Conservation (phyloP, 257 asterid species). For the Solanum gracilifrons region DNA sequence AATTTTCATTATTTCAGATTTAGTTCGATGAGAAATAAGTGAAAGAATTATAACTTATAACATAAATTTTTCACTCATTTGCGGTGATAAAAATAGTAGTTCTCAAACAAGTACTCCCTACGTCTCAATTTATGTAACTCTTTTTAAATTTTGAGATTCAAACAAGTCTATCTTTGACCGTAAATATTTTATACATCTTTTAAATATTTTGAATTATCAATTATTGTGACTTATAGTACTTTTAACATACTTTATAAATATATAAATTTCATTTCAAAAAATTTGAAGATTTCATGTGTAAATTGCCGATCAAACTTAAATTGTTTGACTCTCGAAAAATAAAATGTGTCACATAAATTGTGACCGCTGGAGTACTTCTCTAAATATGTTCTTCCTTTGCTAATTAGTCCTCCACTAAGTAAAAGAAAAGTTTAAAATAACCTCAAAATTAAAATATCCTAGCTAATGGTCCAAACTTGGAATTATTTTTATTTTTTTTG, state of each 20-base stretch:
- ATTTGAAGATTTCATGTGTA: too few species aligned
- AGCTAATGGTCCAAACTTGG: neutral
- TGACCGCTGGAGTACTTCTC: neutral
- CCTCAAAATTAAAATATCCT: neutral
- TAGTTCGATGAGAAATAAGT: neutral
- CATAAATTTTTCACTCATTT: too few species aligned
- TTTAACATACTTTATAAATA: too few species aligned
- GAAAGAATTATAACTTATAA: too few species aligned
- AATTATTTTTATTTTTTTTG: neutral
- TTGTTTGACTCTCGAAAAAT: rapidly evolving
- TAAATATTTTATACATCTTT: too few species aligned
- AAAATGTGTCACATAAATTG: too few species aligned
- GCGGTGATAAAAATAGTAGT: too few species aligned
- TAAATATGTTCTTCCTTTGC: neutral
- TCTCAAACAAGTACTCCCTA: neutral
- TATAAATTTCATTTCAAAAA: too few species aligned
- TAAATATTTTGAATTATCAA: neutral
- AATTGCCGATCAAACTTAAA: rapidly evolving
- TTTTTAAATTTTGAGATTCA: too few species aligned
- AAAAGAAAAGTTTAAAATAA: neutral
- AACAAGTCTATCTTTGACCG: too few species aligned
- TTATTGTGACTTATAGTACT: neutral
- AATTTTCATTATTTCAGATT: neutral
- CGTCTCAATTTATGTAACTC: too few species aligned
- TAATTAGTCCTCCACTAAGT: neutral